Base-by-base conservation (phyloP, 179 eudicot species). In the Vitellaria paradoxa region DNA sequence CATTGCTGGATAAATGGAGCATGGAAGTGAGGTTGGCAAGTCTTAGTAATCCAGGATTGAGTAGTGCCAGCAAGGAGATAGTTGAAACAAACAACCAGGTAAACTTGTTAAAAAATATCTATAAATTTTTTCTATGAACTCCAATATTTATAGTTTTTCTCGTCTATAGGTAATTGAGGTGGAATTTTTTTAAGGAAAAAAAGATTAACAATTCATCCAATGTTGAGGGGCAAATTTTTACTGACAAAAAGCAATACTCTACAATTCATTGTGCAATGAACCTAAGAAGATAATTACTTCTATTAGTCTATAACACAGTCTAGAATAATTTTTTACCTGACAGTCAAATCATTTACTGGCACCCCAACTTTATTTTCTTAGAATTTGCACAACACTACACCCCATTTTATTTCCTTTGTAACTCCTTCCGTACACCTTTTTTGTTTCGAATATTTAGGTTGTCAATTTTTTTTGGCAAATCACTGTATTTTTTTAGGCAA, bases 11-110 rank as follows among this genome's bases (percentile, higher is more conserved):
- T 77, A 93, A 88, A 80, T 89, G 72, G 72, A 89, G 79, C 85
- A 50, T 94, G 83, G 96, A 94, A 80, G 77, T 79, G 45, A 87
- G 79, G 76, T 76, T 96, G 79, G 81, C 82, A 75, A 90, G 85
- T 70, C 84, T 89, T 73, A 91, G 80, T 56, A 85, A 81, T 74
- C 82, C 74, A 63, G 83, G 82, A 30, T 79, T 79, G 78, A 89
- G 86, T 78, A 88, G 84, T 79, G 77, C 83, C 46, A 88, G 84
- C 75, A 88, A 81, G 83, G 97, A 94, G 77, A 75, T 81, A 69
- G 81, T 88, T 66, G 93, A 87, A 73, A 80, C 89, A 81, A 86
- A 91, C 78, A 88, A 88, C 74, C 91, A 88, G 97, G 99, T 94
- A 57, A 17, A 40, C 65, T 73, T 59, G 49, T 72, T 26, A 30